Percentiles rank a stretch among this genome's conserved stretches.
Evolutionary conservation across 805 yeast genomes (phyloP).

Genomic region (Grigorovia yakushimaensis): DNA sequence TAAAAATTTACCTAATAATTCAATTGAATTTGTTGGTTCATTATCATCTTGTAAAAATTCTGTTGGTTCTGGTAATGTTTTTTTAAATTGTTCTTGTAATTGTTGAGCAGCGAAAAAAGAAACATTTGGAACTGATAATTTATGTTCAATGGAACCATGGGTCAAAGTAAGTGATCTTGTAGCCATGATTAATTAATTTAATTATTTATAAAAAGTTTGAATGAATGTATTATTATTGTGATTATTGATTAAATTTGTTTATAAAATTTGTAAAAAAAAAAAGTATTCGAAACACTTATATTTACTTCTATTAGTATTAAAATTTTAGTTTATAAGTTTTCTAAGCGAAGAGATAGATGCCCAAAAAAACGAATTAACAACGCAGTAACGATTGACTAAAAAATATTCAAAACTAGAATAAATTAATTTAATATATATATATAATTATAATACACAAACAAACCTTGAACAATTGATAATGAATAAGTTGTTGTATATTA

Average conservation of each 20-base stretch:
- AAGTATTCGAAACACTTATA: too few relatives aligned
- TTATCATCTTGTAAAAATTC: slow-evolving; percentile 79
- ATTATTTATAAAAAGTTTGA: background rate
- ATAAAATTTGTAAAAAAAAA: background rate
- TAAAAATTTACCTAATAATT: slow-evolving; percentile 72
- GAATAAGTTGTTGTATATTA: background rate
- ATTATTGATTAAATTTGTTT: too few relatives aligned
- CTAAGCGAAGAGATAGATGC: too few relatives aligned
- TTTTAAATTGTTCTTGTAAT: slow-evolving; percentile 75
- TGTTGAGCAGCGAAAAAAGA: slow-evolving; percentile 75
- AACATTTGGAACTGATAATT: slow-evolving; percentile 75
- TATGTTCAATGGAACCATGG: slow-evolving; percentile 84
- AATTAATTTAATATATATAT: too few relatives aligned
- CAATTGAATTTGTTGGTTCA: slow-evolving; percentile 82
- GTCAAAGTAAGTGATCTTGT: slow-evolving; percentile 74
- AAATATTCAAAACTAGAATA: background rate
- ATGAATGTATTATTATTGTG: background rate
- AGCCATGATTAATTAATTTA: slow-evolving; percentile 20
- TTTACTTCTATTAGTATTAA: too few relatives aligned
- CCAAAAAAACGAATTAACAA: too few relatives aligned
- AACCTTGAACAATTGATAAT: background rate
- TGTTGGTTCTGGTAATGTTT: slow-evolving; percentile 66
- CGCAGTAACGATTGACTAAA: background rate
- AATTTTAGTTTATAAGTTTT: too few relatives aligned
- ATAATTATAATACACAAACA: background rate